These are phyloP conservation scores for Corynespora cassiicola DNA, from an alignment of 2,329 filamentous ascomycete species.

Conservation along the genomic window DNA sequence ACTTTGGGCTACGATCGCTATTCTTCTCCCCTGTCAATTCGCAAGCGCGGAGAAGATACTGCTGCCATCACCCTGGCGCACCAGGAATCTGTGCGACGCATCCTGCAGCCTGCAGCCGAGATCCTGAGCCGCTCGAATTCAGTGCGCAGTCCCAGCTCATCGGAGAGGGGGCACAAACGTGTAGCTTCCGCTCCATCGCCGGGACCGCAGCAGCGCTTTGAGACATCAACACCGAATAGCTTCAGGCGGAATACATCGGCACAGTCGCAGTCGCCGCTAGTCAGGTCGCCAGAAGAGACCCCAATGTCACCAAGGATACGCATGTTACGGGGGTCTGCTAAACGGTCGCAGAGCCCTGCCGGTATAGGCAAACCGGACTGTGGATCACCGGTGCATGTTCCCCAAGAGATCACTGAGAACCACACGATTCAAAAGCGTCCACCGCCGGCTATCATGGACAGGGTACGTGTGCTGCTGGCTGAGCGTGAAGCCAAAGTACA, in stretches of 20 bases:
- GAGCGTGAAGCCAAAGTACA: conserved; percentile 23
- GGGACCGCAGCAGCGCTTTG: conserved; percentile 22
- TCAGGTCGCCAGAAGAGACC: conserved; percentile 18
- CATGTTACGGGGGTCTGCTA: conserved; percentile 2
- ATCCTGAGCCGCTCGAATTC: conserved; percentile 39
- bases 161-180: conserved; percentile 31
- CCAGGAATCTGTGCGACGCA: conserved; percentile 35
- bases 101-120: conserved; percentile 43
- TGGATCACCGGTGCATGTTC: conserved; percentile 20
- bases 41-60: conserved; percentile 35
- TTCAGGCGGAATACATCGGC: conserved; percentile 16
- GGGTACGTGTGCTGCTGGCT: conserved; percentile 29
- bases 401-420: no score
- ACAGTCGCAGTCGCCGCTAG: conserved; percentile 13
- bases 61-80: conserved; percentile 36
- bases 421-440: no score
- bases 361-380: conserved; percentile 32
- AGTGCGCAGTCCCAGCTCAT: conserved; percentile 17
- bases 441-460: conserved; percentile 30
- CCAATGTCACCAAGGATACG: conserved; percentile 24
- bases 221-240: conserved; percentile 29
- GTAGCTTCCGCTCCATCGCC: conserved; percentile 39
- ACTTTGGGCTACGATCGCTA: conserved; percentile 28
- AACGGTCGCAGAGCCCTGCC: conserved; percentile 10
- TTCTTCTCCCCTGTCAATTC: conserved; percentile 36